Base-by-base conservation (phyloP, 345 rosid species). In the Hibiscus mutabilis region DNA sequence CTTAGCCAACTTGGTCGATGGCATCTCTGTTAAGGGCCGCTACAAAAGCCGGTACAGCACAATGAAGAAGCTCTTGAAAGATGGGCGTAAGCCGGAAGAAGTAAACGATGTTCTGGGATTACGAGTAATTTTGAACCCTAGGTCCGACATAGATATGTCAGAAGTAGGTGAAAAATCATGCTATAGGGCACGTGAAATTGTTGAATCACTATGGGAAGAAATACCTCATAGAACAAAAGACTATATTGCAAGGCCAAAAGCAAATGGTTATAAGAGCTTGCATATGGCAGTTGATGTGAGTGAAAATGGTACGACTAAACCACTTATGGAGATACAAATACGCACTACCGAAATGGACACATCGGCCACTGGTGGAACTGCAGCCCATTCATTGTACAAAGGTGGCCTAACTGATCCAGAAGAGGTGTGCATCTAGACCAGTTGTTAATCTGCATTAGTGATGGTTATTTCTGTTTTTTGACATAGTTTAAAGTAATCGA, bases 221-320 rank as follows among this genome's bases (percentile, higher is more conserved):
- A 85, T 91, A 33, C 92, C 93, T 12, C 83, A 81, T 73, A 86
- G 96, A 81, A 81, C 91, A 1, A 94, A 94, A 81, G 97, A 94
- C 77, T 94, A 94, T 72, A 90, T 91, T 56, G 84, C 88, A 58
- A 69, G 75, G 80, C 98, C 98, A 0, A 94, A 91, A 80, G 81
- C 72, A 27, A 94, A 91, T 74, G 97, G 98, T 18, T 94, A 91
- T 82, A 84, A 78, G 80, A 94, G 98, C 71, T 82, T 91, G 57
- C 98, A 94, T 70, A 88, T 94, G 98, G 97, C 96, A 6, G 95
- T 91, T 76, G 93, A 94, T 75, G 89, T 86, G 47, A 91, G 95
- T 66, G 90, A 89, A 63, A 73, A 77, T 37, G 84, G 82, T 74
- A 78, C 70, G 79, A 68, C 70, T 14, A 85, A 84, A 82, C 98